Conservation (phyloP, 2,329 filamentous ascomycete genomes). For the Epichloe brachyelytri region DNA sequence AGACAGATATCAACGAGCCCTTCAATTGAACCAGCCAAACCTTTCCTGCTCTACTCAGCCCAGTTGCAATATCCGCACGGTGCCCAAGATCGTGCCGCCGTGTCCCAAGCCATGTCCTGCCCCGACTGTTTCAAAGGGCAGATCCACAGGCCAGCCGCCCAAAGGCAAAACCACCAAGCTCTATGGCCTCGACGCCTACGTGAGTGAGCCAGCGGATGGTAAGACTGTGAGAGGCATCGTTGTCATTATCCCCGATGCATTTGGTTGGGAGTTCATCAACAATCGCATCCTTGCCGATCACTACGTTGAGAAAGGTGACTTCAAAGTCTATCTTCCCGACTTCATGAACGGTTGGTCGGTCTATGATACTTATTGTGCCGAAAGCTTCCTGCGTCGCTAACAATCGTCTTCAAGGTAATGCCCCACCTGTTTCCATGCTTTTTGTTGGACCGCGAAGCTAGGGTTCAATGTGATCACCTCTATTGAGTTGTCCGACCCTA, state of each 20-base stretch:
- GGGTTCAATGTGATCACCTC: too few species aligned
- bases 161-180: slow-evolving; percentile 31
- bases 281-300: slow-evolving; percentile 38
- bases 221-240: slow-evolving; percentile 30
- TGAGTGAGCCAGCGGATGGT: slow-evolving; percentile 24
- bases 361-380: neutral
- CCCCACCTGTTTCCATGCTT: slow-evolving; percentile 10
- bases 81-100: too few species aligned
- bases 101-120: slow-evolving; percentile 18
- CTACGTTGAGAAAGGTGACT: slow-evolving; percentile 37
- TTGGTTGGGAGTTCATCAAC: slow-evolving; percentile 42
- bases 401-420: neutral
- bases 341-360: slow-evolving; percentile 32
- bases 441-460: too few species aligned
- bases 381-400: neutral
- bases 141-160: slow-evolving; percentile 32
- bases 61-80: too few species aligned
- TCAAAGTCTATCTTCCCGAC: slow-evolving; percentile 40
- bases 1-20: neutral
- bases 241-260: slow-evolving; percentile 41
- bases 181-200: slow-evolving; percentile 36
- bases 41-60: too few species aligned
- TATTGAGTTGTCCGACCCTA: too few species aligned
- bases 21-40: too few species aligned
- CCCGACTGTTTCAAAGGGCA: slow-evolving; percentile 33